Evolutionary conservation across 164 flowering plant genomes (phyloP).

Genomic region (Hamamelis virginiana): DNA sequence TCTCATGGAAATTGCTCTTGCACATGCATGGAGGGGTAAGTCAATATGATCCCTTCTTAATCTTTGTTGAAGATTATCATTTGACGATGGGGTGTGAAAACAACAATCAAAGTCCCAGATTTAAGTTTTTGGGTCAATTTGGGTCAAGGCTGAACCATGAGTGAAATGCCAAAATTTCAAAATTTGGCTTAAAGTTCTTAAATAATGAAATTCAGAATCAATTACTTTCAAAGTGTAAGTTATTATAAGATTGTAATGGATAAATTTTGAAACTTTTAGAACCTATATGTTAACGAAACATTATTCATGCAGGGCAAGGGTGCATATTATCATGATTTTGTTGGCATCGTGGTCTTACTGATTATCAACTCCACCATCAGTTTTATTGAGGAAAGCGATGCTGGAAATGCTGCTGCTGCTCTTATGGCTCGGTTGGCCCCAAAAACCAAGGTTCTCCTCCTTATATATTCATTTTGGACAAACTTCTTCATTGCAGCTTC

Average conservation of each 20-base stretch:
- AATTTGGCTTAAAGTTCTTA: neutral
- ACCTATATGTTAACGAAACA: neutral
- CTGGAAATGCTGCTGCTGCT: slow-evolving; percentile 86
- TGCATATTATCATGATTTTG: slow-evolving; percentile 60
- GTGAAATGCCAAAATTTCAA: no score
- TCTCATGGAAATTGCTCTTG: slow-evolving; percentile 66
- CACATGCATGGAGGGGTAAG: slow-evolving; percentile 59
- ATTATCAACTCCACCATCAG: slow-evolving; percentile 74
- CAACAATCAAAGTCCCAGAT: no score
- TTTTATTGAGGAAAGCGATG: slow-evolving; percentile 77
- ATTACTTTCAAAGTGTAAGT: neutral
- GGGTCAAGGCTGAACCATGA: no score
- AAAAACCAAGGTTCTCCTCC: slow-evolving; percentile 60
- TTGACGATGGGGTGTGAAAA: neutral
- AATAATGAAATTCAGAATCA: neutral
- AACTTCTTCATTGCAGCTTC: neutral
- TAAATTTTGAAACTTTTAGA: neutral
- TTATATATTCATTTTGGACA: neutral
- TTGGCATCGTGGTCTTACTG: slow-evolving; percentile 55
- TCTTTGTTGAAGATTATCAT: neutral
- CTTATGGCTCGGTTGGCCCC: slow-evolving; percentile 84
- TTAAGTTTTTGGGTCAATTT: neutral
- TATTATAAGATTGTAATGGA: neutral
- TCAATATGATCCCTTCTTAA: neutral
- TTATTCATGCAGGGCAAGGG: slow-evolving; percentile 33